phyloP scores from a whole-genome alignment of 208 protist genomes.

The Vickermania ingenoplastis region DNA sequence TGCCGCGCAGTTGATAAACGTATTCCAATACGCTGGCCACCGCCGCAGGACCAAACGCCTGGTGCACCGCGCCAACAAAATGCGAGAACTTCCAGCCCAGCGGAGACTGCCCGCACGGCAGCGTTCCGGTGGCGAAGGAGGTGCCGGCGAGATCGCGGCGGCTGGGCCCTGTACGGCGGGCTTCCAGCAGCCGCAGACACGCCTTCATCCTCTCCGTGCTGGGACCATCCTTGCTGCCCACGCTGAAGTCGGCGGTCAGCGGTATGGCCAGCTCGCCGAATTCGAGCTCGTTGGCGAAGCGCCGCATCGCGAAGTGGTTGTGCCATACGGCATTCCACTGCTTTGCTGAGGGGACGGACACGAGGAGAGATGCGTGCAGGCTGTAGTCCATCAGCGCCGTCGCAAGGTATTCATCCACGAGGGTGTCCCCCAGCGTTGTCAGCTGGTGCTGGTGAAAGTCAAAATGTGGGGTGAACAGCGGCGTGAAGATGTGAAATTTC shows the following conservation, averaged over 20 bases:
- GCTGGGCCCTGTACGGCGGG: slow-evolving; percentile 19
- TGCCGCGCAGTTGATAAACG: slow-evolving; percentile 19
- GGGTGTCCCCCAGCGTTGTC: slow-evolving; percentile 55
- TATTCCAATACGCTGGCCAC: slow-evolving; percentile 21
- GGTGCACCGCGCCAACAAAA: slow-evolving; percentile 67
- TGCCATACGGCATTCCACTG: slow-evolving; percentile 69
- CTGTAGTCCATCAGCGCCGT: slow-evolving; percentile 29
- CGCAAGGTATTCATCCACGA: slow-evolving; percentile 67
- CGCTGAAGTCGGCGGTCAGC: slow-evolving; percentile 2
- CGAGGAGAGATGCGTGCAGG: slow-evolving; percentile 22
- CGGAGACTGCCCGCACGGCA: slow-evolving; percentile 53
- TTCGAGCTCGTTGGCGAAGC: slow-evolving; percentile 60
- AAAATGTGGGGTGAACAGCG: slow-evolving; percentile 44
- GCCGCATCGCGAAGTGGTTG: slow-evolving; percentile 65
- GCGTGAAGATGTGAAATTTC: slow-evolving; percentile 17
- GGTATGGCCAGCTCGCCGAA: slow-evolving; percentile 55
- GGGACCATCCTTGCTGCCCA: neutral
- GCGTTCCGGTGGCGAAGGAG: slow-evolving; percentile 48
- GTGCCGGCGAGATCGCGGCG: slow-evolving; percentile 51
- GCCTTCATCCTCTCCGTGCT: neutral
- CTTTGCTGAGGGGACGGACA: slow-evolving; percentile 40
- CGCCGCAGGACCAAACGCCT: slow-evolving; percentile 18
- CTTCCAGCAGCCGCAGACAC: slow-evolving; percentile 34
- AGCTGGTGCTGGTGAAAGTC: slow-evolving; percentile 62
- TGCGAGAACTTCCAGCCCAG: slow-evolving; percentile 82